Evolutionary conservation across 2,329 filamentous ascomycete genomes (phyloP).

Genomic region (Fusarium chlamydosporum): DNA sequence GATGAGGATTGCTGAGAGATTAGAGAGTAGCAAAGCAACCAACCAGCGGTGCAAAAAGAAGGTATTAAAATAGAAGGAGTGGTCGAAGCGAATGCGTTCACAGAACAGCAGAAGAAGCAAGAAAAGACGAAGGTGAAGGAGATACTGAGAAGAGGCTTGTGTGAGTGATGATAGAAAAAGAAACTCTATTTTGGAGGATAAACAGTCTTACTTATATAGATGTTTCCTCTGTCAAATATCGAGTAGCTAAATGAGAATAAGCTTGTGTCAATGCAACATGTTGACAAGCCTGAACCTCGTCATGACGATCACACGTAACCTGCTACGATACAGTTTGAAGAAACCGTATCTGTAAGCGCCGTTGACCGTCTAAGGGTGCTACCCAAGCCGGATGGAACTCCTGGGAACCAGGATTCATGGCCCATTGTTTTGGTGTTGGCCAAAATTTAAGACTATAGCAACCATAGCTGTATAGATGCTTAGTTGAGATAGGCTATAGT

Average conservation of each 20-base stretch:
- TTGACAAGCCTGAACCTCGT: slow-evolving; percentile 14
- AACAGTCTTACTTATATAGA: slow-evolving; percentile 46
- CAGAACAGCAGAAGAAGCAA: slow-evolving; percentile 49
- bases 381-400: slow-evolving; percentile 13
- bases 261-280: slow-evolving; percentile 33
- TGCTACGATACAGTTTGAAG: slow-evolving; percentile 29
- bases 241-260: slow-evolving; percentile 39
- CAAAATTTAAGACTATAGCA: slow-evolving; percentile 9
- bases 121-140: slow-evolving; percentile 22
- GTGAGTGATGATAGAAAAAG: slow-evolving; percentile 33
- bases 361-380: slow-evolving; percentile 11
- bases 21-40: slow-evolving; percentile 34
- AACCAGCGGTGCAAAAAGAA: slow-evolving; percentile 45
- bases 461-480: slow-evolving; percentile 4
- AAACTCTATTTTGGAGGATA: slow-evolving; percentile 26
- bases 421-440: slow-evolving; percentile 11
- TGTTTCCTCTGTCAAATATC: slow-evolving; percentile 15
- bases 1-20: slow-evolving; percentile 16
- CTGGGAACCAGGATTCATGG: slow-evolving; percentile 12
- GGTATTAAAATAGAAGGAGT: slow-evolving; percentile 38
- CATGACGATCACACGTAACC: slow-evolving; percentile 35
- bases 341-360: slow-evolving; percentile 26
- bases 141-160: slow-evolving; percentile 33
- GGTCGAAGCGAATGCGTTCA: slow-evolving; percentile 51
- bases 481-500: slow-evolving; percentile 13